phyloP scores from a whole-genome alignment of 2,329 filamentous ascomycete species.

The Paraconiothyrium sp. region DNA sequence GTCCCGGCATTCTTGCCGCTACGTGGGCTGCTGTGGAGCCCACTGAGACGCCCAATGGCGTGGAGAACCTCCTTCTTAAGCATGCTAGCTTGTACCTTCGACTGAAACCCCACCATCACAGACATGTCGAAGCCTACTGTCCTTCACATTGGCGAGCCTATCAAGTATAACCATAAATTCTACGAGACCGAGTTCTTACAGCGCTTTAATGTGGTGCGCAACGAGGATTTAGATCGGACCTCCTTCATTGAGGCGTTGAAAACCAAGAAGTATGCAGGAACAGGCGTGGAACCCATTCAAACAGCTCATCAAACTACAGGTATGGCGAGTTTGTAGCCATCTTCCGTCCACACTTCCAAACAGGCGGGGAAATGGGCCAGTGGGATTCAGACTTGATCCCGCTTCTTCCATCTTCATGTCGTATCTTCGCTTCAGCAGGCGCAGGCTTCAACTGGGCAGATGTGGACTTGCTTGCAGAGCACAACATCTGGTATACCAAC shows the following conservation, averaged over 20 bases:
- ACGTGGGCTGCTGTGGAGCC: too few species aligned
- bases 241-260: conserved; percentile 53
- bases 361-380: conserved; percentile 71
- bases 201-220: conserved; percentile 52
- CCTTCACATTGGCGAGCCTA: conserved; percentile 57
- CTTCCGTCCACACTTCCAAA: conserved; percentile 70
- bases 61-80: too few species aligned
- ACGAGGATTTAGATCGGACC: conserved; percentile 48
- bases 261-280: conserved; percentile 26
- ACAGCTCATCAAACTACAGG: conserved; percentile 14
- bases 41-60: too few species aligned
- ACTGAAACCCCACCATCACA: too few species aligned
- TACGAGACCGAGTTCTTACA: conserved; percentile 46
- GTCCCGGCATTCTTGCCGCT: too few species aligned
- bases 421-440: conserved; percentile 68
- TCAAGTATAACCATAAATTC: conserved; percentile 56
- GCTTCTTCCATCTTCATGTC: conserved; percentile 61
- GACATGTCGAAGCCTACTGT: conserved; percentile 45
- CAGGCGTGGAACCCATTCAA: too few species aligned
- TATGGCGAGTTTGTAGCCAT: conserved; percentile 58
- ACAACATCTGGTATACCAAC: conserved; percentile 77
- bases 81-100: too few species aligned
- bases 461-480: conserved; percentile 66
- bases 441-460: conserved; percentile 73
- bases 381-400: conserved; percentile 68